A percentile compares a stretch with the other conserved stretches of the same genome.
Evolutionary conservation across 352 stramenopile species (phyloP).

Genomic region (Phytophthora citrophthora): DNA sequence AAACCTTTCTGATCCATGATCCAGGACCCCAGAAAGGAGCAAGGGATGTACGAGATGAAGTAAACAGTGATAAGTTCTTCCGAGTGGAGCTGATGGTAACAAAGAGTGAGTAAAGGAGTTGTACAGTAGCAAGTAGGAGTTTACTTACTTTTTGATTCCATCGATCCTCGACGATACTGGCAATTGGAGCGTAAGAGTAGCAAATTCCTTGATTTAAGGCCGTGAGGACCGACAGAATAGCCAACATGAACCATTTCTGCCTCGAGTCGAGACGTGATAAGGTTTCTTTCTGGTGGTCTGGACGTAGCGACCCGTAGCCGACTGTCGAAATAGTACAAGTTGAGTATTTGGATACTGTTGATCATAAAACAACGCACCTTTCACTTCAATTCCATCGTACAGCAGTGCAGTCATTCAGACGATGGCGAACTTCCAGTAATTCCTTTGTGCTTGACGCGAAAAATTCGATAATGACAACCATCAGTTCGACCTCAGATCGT

Average conservation of each 20-base stretch:
- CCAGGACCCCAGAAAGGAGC: slow-evolving; percentile 74
- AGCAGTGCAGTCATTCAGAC: background rate
- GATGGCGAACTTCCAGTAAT: background rate
- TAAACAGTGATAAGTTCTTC: slow-evolving; percentile 77
- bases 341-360: background rate
- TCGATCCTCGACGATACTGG: slow-evolving; percentile 53
- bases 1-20: slow-evolving; percentile 76
- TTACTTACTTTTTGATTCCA: slow-evolving; percentile 54
- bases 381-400: background rate
- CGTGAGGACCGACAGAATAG: slow-evolving; percentile 60
- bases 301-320: background rate
- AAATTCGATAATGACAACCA: background rate
- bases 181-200: slow-evolving; percentile 77
- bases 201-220: slow-evolving; percentile 71
- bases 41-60: slow-evolving; percentile 76
- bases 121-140: background rate
- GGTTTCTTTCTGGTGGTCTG: background rate
- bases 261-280: background rate
- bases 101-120: background rate
- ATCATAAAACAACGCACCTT: background rate
- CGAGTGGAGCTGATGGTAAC: slow-evolving; percentile 46
- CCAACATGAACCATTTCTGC: slow-evolving; percentile 71
- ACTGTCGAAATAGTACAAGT: background rate
- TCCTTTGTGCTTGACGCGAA: background rate
- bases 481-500: background rate